These are phyloP conservation scores for Solioccasus polychromus DNA, from an alignment of 768 basidiomycete genomes.

Conservation along the genomic window DNA sequence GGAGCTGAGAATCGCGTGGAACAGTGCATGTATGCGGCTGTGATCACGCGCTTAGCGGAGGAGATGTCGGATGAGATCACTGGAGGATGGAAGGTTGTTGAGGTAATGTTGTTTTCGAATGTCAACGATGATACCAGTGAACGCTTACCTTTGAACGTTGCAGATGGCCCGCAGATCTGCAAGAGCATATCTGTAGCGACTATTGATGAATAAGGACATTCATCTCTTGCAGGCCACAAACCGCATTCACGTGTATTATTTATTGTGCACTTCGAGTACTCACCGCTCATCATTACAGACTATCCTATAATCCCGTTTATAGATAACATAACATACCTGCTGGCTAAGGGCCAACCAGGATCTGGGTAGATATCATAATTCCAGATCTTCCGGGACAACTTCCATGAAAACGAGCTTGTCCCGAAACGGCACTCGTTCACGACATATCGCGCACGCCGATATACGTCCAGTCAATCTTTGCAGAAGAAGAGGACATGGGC, in stretches of 20 bases:
- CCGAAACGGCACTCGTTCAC: too few relatives aligned
- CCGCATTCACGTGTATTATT: slow-evolving; percentile 13
- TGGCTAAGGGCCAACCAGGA: neutral
- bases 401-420: too few relatives aligned
- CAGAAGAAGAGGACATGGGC: too few relatives aligned
- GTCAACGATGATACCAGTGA: neutral
- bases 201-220: neutral
- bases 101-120: slow-evolving; percentile 52
- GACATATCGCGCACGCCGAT: too few relatives aligned
- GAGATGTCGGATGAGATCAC: slow-evolving; percentile 92
- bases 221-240: slow-evolving; percentile 4
- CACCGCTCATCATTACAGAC: slow-evolving; percentile 30
- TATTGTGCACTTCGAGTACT: slow-evolving; percentile 19
- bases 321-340: slow-evolving; percentile 13
- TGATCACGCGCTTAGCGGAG: slow-evolving; percentile 82
- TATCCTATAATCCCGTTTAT: slow-evolving; percentile 31
- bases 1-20: slow-evolving; percentile 91
- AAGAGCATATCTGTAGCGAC: slow-evolving; percentile 43
- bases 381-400: too few relatives aligned
- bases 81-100: slow-evolving; percentile 96
- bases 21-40: slow-evolving; percentile 90
- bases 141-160: neutral
- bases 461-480: too few relatives aligned
- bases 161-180: slow-evolving; percentile 53
- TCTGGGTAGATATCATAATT: neutral